Percentiles rank a stretch among this genome's conserved stretches.
Conservation (phyloP, 305 asterid genomes). For the Fraxinus nigra region DNA sequence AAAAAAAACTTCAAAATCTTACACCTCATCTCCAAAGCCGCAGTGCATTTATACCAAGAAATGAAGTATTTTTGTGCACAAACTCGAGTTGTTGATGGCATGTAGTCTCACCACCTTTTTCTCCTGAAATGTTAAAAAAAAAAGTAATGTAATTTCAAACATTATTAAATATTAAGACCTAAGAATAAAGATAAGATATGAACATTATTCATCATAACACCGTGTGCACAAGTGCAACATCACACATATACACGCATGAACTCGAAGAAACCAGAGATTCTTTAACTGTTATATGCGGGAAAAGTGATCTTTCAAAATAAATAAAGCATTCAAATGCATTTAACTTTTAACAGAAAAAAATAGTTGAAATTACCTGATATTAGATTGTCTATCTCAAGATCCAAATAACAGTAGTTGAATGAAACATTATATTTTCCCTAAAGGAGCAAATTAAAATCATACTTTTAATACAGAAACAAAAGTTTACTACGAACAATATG, state of each 20-base stretch:
- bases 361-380: neutral
- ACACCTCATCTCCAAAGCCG: conserved; percentile 34
- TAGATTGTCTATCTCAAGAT: neutral
- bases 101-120: neutral
- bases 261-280: neutral
- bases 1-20: neutral
- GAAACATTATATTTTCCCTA: neutral
- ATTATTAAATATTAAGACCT: neutral
- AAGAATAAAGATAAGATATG: neutral
- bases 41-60: conserved; percentile 32
- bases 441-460: neutral
- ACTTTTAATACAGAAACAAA: neutral
- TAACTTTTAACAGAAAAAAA: neutral
- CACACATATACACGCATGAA: neutral
- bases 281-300: neutral
- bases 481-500: neutral
- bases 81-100: neutral
- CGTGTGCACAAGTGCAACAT: neutral
- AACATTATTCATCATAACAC: neutral
- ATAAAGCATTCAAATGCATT: neutral
- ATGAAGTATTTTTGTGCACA: conserved; percentile 14
- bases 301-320: neutral
- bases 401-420: neutral
- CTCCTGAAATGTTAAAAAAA: neutral
- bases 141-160: neutral